Evolutionary conservation across 345 rosid genomes (phyloP), one percentile per base, ranked within the genome.

Genomic region (Angophora floribunda): DNA sequence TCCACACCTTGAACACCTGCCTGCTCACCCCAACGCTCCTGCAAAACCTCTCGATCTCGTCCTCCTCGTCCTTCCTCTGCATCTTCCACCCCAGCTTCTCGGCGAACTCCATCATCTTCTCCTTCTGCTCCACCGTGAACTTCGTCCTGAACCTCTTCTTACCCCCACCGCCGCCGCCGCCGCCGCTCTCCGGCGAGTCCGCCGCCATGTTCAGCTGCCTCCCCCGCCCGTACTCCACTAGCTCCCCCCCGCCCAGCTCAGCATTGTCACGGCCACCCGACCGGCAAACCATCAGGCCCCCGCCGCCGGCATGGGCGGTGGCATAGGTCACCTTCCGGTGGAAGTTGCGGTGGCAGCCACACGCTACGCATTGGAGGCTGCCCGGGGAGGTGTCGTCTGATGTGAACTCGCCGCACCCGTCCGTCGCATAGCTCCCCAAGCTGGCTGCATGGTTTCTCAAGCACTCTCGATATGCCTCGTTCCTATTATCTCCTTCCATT

Each of bases 321-420:
- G 87, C 59, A 82, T 87, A 79, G 7, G 87, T 89, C 52, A 92
- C 90, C 87, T 90, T 94, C 85, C 98, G 95, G 95, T 97, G 99
- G 96, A 96, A 97, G 94, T 95, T 97, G 87, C 99, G 96, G 96
- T 97, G 99, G 92, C 99, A 97, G 61, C 98, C 98, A 85, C 98
- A 97, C 50, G 99, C 99, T 13, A 92, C 96, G 79, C 99, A 97
- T 26, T 94, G 94, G 88, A 95, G 95, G 88, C 61, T 45, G 85
- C 57, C 78, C 26, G 92, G 92, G 85, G 93, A 92, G 47, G 90
- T 4, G 16, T 88, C 88, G 65, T 89, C 92, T 0, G 65, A 88
- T 4, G 94, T 95, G 94, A 93, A 96, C 91, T 97, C 98, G 14
- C 95, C 96, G 91, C 99, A 96, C 63, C 99, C 98, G 88, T 96